A percentile compares a stretch with the other conserved stretches of the same genome.
These are phyloP conservation scores for Trichoderma breve DNA, from an alignment of 2,329 filamentous ascomycete genomes.

Conservation along the genomic window DNA sequence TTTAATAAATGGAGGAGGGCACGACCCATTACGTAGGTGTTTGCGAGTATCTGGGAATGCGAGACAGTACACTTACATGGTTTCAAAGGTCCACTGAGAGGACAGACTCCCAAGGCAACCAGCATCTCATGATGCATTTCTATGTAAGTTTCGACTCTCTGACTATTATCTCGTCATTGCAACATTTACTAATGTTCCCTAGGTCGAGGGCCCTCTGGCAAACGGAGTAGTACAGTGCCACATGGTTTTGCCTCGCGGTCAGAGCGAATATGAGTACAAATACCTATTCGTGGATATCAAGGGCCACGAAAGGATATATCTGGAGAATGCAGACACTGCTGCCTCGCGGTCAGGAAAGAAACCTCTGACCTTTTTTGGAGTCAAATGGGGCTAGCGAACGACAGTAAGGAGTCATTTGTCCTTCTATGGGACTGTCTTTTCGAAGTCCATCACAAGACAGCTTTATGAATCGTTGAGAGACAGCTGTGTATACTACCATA, in stretches of 20 bases:
- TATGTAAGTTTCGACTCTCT: constrained; percentile 53
- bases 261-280: constrained; percentile 71
- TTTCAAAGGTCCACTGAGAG: constrained; percentile 59
- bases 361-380: constrained; percentile 58
- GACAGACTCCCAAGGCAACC: constrained; percentile 70
- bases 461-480: not conserved
- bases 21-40: constrained; percentile 56
- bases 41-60: not conserved
- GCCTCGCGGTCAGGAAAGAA: constrained; percentile 38
- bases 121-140: constrained; percentile 84
- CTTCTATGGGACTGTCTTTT: not conserved
- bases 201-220: constrained; percentile 75
- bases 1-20: constrained; percentile 76
- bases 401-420: not conserved
- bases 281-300: constrained; percentile 78
- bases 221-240: constrained; percentile 74
- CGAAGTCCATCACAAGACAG: not conserved
- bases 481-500: not conserved
- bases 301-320: constrained; percentile 63
- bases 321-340: constrained; percentile 58
- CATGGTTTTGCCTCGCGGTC: constrained; percentile 65
- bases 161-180: not conserved
- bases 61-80: constrained; percentile 28
- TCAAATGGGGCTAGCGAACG: constrained; percentile 50
- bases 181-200: constrained; percentile 18